A percentile compares a stretch with the other conserved stretches of the same genome.
phyloP scores from a whole-genome alignment of 495 filamentous ascomycete species.

The Amorphotheca resinae region DNA sequence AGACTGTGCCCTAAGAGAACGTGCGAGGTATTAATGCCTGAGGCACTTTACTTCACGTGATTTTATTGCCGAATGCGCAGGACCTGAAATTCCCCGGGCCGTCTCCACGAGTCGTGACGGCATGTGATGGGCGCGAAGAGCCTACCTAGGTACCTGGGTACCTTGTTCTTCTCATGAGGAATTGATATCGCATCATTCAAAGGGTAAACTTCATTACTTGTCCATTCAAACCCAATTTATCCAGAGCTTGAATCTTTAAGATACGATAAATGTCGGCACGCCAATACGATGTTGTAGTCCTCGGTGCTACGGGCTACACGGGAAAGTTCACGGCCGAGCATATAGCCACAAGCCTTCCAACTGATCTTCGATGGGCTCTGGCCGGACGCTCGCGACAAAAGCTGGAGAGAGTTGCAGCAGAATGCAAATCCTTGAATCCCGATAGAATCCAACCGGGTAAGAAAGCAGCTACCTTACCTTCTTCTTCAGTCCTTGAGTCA shows the following conservation, averaged over 20 bases:
- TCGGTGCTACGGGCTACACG: slow-evolving; percentile 83
- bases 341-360: slow-evolving; percentile 61
- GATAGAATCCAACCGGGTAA: slow-evolving; percentile 58
- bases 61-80: too few species aligned
- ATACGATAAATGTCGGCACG: slow-evolving; percentile 31
- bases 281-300: slow-evolving; percentile 71
- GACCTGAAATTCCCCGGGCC: too few species aligned
- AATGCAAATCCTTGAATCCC: slow-evolving; percentile 51
- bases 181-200: too few species aligned
- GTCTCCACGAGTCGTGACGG: too few species aligned
- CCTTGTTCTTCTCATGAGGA: too few species aligned
- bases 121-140: too few species aligned
- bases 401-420: slow-evolving; percentile 51
- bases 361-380: slow-evolving; percentile 77
- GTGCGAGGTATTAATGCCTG: slow-evolving; percentile 1
- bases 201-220: too few species aligned
- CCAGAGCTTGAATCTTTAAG: too few species aligned
- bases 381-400: slow-evolving; percentile 70
- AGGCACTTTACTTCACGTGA: neutral
- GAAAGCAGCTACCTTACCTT: neutral
- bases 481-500: neutral
- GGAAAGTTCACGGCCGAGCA: slow-evolving; percentile 67
- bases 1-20: neutral
- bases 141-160: too few species aligned
- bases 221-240: too few species aligned